Conservation (phyloP, 352 stramenopile genomes). For the Detonula confervacea region DNA sequence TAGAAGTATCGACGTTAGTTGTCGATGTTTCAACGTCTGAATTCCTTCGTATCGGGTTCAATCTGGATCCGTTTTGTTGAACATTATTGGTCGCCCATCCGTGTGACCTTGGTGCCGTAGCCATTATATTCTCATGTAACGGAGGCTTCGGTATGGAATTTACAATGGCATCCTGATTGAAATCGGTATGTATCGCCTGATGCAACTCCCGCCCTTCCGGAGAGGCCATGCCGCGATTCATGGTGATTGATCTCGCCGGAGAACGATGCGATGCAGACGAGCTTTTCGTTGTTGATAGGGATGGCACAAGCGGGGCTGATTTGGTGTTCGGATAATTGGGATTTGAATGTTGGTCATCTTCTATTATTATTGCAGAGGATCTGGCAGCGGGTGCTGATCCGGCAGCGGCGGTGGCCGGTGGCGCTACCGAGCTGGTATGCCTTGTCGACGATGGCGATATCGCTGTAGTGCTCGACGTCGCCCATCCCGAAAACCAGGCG, state of each 20-base stretch:
- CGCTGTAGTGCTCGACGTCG: constrained; percentile 4
- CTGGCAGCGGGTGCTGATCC: too few species aligned
- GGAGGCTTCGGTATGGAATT: not conserved
- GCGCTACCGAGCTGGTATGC: too few species aligned
- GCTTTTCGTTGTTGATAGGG: not conserved
- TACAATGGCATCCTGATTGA: too few species aligned
- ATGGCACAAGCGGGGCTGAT: too few species aligned
- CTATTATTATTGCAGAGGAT: constrained; percentile 6
- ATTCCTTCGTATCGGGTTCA: too few species aligned
- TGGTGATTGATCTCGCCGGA: constrained; percentile 27
- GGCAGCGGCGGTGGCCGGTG: too few species aligned
- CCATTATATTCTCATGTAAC: constrained; percentile 11
- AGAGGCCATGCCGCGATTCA: constrained; percentile 25
- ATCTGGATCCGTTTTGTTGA: constrained; percentile 11
- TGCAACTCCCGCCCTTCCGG: not conserved
- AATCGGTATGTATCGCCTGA: too few species aligned
- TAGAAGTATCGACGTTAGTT: too few species aligned
- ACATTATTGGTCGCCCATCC: too few species aligned
- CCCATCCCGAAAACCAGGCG: constrained; percentile 50
- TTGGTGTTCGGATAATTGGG: constrained; percentile 3
- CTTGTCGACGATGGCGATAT: not conserved
- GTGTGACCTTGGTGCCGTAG: too few species aligned
- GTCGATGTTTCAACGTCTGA: constrained; percentile 8
- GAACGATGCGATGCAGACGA: constrained; percentile 4
- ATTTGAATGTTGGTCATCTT: not conserved